These are phyloP conservation scores for Dictyostelium purpureum DNA, from an alignment of 78 protist species.

Conservation along the genomic window DNA sequence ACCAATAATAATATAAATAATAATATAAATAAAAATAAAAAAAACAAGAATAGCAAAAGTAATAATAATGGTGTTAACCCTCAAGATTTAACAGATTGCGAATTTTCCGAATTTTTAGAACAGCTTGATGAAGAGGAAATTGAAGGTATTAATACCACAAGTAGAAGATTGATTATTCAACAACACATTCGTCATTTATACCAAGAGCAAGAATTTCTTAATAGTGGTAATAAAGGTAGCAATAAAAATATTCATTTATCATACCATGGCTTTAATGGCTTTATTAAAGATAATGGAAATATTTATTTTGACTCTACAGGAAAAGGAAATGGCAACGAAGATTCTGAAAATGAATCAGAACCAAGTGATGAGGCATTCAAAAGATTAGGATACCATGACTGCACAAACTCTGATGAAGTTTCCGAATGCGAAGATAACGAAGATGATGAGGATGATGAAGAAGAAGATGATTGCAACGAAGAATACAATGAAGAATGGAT, in stretches of 20 bases:
- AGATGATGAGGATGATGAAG: slow-evolving; percentile 22
- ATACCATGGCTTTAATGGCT: too few relatives aligned
- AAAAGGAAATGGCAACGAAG: neutral
- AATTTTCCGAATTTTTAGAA: neutral
- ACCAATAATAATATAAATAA: neutral
- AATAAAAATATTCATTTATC: neutral
- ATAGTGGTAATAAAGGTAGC: neutral
- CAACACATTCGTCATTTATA: neutral
- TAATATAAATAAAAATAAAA: neutral
- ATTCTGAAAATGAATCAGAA: neutral
- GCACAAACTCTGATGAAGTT: neutral
- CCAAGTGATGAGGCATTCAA: neutral
- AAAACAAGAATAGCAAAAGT: neutral
- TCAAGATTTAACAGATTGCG: neutral
- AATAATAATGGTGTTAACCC: neutral
- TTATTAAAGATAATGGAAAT: too few relatives aligned
- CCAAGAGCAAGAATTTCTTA: neutral
- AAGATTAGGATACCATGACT: neutral
- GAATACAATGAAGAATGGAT: neutral
- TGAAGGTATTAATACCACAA: neutral
- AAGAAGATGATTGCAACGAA: neutral
- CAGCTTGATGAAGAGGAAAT: neutral
- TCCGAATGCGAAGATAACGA: neutral
- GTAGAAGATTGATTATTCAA: slow-evolving; percentile 14
- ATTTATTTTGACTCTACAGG: too few relatives aligned